A percentile compares a stretch with the other conserved stretches of the same genome.
Conservation (phyloP, 1,284 basidiomycete species). For the Thecaphora thlaspeos region DNA sequence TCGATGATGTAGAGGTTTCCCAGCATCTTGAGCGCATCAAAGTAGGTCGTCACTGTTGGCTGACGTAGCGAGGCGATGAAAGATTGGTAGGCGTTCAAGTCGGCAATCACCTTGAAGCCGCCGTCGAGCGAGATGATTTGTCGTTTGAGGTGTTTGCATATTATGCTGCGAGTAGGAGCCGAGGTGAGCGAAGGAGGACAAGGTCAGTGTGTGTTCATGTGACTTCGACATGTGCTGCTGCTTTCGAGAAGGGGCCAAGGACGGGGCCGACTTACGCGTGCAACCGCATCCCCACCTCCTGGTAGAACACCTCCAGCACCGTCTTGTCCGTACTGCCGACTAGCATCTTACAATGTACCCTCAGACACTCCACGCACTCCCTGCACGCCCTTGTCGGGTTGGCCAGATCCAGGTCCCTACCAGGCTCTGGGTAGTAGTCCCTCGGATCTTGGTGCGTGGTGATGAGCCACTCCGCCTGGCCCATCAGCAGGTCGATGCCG, state of each 20-base stretch:
- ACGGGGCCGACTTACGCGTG: slow-evolving; percentile 78
- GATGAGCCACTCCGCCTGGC: slow-evolving; percentile 94
- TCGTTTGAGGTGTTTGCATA: slow-evolving; percentile 94
- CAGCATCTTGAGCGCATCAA: slow-evolving; percentile 91
- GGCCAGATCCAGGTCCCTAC: slow-evolving; percentile 38
- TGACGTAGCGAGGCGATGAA: slow-evolving; percentile 67
- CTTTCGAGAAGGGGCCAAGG: no score
- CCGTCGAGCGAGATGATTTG: slow-evolving; percentile 92
- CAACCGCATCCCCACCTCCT: slow-evolving; percentile 89
- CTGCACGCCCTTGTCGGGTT: slow-evolving; percentile 81
- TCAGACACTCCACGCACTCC: slow-evolving; percentile 80
- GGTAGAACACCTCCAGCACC: slow-evolving; percentile 93
- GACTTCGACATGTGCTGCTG: no score
- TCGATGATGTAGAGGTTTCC: slow-evolving; percentile 84
- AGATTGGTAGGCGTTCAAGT: slow-evolving; percentile 85
- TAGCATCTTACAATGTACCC: slow-evolving; percentile 83
- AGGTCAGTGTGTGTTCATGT: no score
- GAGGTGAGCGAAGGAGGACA: no score
- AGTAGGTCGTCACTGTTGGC: slow-evolving; percentile 79
- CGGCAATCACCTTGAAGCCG: slow-evolving; percentile 92
- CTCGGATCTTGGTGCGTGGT: slow-evolving; percentile 75
- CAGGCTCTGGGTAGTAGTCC: slow-evolving; percentile 77
- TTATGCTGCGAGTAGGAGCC: slow-evolving; percentile 68
- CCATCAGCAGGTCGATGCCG: slow-evolving; percentile 93
- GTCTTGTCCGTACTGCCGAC: slow-evolving; percentile 92